Evolutionary conservation across 176 grass and related monocot genomes (phyloP).

Genomic region (barley (Hordeum vulgare)): DNA sequence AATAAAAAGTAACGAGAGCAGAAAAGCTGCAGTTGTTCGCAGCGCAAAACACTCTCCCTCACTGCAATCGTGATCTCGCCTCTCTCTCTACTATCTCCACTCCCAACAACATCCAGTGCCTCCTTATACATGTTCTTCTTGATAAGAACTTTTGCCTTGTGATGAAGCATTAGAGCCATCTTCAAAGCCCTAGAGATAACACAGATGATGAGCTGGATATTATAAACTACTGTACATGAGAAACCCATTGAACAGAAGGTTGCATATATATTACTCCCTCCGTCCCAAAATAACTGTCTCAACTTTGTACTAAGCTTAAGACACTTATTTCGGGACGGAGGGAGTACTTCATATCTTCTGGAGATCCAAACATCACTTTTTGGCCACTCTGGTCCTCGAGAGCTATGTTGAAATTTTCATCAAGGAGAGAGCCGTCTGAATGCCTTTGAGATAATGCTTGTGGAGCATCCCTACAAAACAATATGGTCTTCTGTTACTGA

Average conservation of each 20-base stretch:
- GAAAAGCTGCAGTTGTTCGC: no score
- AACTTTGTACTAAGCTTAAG: no score
- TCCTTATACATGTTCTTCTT: slow-evolving; percentile 60
- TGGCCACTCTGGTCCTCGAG: slow-evolving; percentile 94
- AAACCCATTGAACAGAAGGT: neutral
- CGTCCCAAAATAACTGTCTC: no score
- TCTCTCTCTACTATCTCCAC: no score
- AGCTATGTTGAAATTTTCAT: slow-evolving; percentile 79
- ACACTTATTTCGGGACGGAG: no score
- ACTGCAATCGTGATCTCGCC: no score
- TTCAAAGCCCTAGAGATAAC: slow-evolving; percentile 57
- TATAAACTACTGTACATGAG: neutral
- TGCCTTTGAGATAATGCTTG: slow-evolving; percentile 78
- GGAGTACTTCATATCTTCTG: slow-evolving; percentile 87
- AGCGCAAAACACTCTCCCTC: no score
- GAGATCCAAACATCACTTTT: slow-evolving; percentile 81
- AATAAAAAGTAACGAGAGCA: no score
- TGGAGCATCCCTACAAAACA: slow-evolving; percentile 60
- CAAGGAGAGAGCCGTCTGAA: slow-evolving; percentile 71
- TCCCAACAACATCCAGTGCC: slow-evolving; percentile 83
- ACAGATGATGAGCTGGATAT: slow-evolving; percentile 3
- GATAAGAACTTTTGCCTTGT: slow-evolving; percentile 77
- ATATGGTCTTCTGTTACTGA: neutral
- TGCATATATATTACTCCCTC: slow-evolving; percentile 33
- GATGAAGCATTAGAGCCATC: slow-evolving; percentile 91